These are phyloP conservation scores for Cercis canadensis DNA, from an alignment of 306 rosid genomes.

Conservation along the genomic window DNA sequence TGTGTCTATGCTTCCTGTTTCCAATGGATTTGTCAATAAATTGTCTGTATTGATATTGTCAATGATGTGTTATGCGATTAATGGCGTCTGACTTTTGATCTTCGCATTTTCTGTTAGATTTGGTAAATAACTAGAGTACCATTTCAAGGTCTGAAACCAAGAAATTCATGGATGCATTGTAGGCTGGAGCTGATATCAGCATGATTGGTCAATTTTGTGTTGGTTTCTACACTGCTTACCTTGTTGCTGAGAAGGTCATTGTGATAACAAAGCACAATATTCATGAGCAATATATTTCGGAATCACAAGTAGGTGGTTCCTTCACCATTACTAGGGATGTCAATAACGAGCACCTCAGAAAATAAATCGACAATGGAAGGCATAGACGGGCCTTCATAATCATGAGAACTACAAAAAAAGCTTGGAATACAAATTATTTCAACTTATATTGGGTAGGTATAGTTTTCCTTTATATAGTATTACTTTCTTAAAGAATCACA, in stretches of 20 bases:
- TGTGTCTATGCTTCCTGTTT: too few species aligned
- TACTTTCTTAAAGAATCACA: too few species aligned
- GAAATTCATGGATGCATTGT: constrained; percentile 72
- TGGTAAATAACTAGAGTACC: constrained; percentile 71
- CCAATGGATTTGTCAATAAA: too few species aligned
- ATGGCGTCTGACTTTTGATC: neutral
- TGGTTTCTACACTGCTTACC: constrained; percentile 66
- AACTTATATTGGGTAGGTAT: too few species aligned
- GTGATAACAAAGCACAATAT: constrained; percentile 71
- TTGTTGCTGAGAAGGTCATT: constrained; percentile 64
- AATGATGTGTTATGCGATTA: too few species aligned
- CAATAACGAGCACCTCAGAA: constrained; percentile 57
- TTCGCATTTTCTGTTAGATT: constrained; percentile 32
- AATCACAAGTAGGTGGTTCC: constrained; percentile 73
- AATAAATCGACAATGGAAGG: too few species aligned
- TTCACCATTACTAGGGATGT: constrained; percentile 66
- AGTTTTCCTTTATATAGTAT: too few species aligned
- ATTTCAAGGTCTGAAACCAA: constrained; percentile 68
- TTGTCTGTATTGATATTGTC: too few species aligned
- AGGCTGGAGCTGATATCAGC: constrained; percentile 67
- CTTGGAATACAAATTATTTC: too few species aligned
- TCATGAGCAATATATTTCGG: constrained; percentile 71
- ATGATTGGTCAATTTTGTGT: constrained; percentile 78
- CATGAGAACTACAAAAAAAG: too few species aligned
- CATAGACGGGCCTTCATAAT: too few species aligned